Base-by-base conservation (phyloP, 2,329 filamentous ascomycete species). In the Cladorrhinum sp. region DNA sequence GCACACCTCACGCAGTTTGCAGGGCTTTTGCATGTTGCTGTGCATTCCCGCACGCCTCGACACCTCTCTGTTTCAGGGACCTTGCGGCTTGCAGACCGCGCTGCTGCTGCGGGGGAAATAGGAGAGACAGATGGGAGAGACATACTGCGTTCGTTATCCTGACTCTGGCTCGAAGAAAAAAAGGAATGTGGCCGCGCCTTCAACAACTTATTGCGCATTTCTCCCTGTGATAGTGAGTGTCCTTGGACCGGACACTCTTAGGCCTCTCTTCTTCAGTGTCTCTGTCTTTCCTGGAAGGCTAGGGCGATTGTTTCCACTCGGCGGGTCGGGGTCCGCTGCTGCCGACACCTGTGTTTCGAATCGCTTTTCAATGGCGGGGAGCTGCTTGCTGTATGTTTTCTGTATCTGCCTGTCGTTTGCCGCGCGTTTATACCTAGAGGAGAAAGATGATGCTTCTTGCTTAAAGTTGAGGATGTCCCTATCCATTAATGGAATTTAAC, bases 151-250 rank as follows among this genome's bases (percentile, higher is more conserved):
- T 64, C 59, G 55, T 56, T 57, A 67, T 70, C 67, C 50, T 64
- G 65, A 59, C n/a, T 18, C n/a, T 18, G 71, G 67, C 59, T 69
- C 68, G 29, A 60, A 59, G 55, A 70, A 71, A 55, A 53, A 61
- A 64, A 63, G 57, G 68, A 70, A 66, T 64, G 66, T 50, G 67
- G 65, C 45, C 67, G 64, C 50, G 62, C 38, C 61, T 70, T 69
- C 57, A 64, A 51, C 54, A 70, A 61, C 54, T 67, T 66, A 63
- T 68, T 69, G 62, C 67, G 65, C 70, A 72, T 72, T 64, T 64
- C 64, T 69, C 23, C 25, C 51, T 25, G 41, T n/a, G 25, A 55
- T 24, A 53, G 23, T 7, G 48, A 45, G 41, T 20, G 41, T 45
- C 41, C 41, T 20, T 45, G 41, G 10, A 45, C 41, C 41, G 48